Evolutionary conservation across 179 eudicot species (phyloP).

Genomic region (Spinacia oleracea): DNA sequence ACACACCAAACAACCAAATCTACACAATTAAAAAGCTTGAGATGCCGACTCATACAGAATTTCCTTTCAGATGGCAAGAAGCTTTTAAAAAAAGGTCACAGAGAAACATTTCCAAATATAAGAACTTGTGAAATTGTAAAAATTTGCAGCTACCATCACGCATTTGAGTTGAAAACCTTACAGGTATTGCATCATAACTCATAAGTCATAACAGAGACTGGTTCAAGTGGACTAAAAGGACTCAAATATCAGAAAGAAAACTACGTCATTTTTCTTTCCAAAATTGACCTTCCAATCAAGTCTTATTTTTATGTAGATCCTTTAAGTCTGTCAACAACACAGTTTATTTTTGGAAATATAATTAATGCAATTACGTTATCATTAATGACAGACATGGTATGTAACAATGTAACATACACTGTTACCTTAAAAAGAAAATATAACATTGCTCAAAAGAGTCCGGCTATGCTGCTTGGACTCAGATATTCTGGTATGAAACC

Average conservation of each 20-base stretch:
- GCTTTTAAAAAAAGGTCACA: neutral
- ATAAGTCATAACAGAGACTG: neutral
- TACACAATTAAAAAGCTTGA: neutral
- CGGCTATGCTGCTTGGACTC: no score
- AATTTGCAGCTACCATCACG: neutral
- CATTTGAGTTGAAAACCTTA: neutral
- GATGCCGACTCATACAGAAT: neutral
- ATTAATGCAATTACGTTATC: no score
- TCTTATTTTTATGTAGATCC: neutral
- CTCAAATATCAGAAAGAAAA: neutral
- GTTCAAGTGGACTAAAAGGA: neutral
- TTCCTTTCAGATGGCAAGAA: neutral
- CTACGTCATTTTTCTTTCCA: neutral
- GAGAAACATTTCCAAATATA: neutral
- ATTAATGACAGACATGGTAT: no score
- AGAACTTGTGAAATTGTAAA: neutral
- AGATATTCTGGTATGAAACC: no score
- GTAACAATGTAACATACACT: no score
- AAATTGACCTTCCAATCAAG: neutral
- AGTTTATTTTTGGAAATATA: no score
- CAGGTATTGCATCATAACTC: neutral
- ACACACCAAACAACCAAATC: neutral
- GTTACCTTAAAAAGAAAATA: no score
- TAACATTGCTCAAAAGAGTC: neutral
- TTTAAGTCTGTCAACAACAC: no score